A percentile compares a stretch with the other conserved stretches of the same genome.
Conservation (phyloP, 176 grass and related monocot genomes). For the Musa troglodytarum region DNA sequence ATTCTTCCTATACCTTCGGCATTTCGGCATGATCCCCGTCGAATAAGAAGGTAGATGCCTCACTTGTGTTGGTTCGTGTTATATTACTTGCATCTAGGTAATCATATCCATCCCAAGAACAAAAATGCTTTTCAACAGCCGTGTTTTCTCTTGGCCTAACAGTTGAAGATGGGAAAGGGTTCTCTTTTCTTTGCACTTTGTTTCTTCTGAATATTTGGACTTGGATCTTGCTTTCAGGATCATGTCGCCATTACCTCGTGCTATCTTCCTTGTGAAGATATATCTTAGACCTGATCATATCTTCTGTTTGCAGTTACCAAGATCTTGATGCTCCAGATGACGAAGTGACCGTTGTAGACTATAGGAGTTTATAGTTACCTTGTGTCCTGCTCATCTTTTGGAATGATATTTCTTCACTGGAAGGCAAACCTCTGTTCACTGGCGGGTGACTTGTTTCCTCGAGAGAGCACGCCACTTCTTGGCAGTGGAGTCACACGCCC, state of each 20-base stretch:
- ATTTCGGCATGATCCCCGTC: conserved; percentile 77
- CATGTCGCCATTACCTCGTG: no score
- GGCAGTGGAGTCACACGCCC: no score
- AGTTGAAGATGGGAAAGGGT: no score
- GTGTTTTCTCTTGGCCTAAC: no score
- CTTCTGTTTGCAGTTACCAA: conserved; percentile 5
- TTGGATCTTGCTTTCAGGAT: background rate
- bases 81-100: no score
- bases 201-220: no score
- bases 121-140: background rate
- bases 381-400: background rate
- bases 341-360: conserved; percentile 15
- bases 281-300: background rate
- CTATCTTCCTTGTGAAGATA: background rate
- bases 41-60: conserved; percentile 60
- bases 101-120: background rate
- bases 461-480: no score
- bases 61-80: no score
- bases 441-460: no score
- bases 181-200: no score
- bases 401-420: no score
- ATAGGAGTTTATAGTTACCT: conserved; percentile 6
- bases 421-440: no score
- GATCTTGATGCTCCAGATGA: conserved; percentile 20
- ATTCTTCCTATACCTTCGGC: conserved; percentile 60